phyloP scores from a whole-genome alignment of 352 stramenopile species.

The Phytophthora melonis region DNA sequence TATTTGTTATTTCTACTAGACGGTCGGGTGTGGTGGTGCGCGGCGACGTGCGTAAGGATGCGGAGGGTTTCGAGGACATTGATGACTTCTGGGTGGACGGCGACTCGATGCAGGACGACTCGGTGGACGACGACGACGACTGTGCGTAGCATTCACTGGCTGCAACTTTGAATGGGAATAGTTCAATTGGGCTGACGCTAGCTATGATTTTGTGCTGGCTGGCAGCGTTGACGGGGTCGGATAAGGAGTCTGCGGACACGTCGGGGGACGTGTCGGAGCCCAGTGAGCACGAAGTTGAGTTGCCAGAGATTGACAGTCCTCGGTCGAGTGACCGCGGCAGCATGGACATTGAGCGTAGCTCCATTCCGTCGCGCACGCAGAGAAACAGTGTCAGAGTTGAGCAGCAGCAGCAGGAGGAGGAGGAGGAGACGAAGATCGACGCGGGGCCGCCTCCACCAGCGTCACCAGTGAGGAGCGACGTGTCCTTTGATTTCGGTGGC shows the following conservation, averaged over 20 bases:
- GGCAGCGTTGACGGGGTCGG: slow-evolving; percentile 46
- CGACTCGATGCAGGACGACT: slow-evolving; percentile 50
- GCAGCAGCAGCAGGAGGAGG: slow-evolving; percentile 18
- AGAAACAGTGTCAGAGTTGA: slow-evolving; percentile 31
- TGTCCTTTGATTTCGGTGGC: slow-evolving; percentile 55
- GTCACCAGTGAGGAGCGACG: slow-evolving; percentile 38
- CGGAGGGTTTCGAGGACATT: slow-evolving; percentile 86
- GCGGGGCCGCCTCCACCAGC: slow-evolving; percentile 1
- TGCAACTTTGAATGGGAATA: not conserved
- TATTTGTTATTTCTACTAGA: slow-evolving; percentile 26
- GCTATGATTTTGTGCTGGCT: slow-evolving; percentile 2
- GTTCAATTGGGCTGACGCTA: slow-evolving; percentile 12
- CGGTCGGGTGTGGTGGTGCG: slow-evolving; percentile 68
- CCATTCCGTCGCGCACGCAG: slow-evolving; percentile 36
- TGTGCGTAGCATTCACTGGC: slow-evolving; percentile 22
- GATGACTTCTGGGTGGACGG: slow-evolving; percentile 90
- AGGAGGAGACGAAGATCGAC: slow-evolving; percentile 29
- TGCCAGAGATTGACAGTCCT: slow-evolving; percentile 46
- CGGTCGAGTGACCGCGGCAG: slow-evolving; percentile 43
- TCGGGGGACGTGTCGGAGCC: slow-evolving; percentile 53
- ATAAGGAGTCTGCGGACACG: slow-evolving; percentile 55
- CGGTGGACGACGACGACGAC: slow-evolving; percentile 45
- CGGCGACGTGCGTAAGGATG: slow-evolving; percentile 76
- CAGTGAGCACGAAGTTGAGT: slow-evolving; percentile 59
- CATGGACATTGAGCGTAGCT: slow-evolving; percentile 43